Base-by-base conservation (phyloP, 1,284 basidiomycete genomes). In the Wallemia mellicola region DNA sequence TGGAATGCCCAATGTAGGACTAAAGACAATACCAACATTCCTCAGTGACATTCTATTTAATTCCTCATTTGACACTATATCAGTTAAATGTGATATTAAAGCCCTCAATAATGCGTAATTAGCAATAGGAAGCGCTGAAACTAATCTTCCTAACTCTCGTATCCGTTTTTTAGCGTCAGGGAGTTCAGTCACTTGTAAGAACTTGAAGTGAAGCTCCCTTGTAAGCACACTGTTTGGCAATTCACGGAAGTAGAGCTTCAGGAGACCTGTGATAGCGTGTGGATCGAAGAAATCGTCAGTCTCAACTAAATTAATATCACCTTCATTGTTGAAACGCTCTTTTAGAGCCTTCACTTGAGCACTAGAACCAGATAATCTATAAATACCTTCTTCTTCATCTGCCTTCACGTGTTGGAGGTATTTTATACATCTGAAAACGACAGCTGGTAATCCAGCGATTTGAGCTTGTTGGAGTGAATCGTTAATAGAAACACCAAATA, bases 21-120 rank as follows among this genome's bases (percentile, higher is more conserved):
- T 88, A 71, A 94, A 95, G 27, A 98, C 92, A 63, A 99, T 98
- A 24, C 91, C 89, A 27, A 98, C 87, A 68, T 99, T 99, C 30
- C 91, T 80, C 78, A 98, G 82, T 55, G 85, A 94, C 94, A 99
- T 99, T 76, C 94, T 98, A 79, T 96, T 96, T 61, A 83, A 74
- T 55, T 78, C 69, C 19, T 86, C 79, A 68, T 94, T 88, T 69
- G 88, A 82, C 57, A 95, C 88, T 65, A 99, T 86, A 60, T 91
- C 77, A 66, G 95, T 94, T 60, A 99, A 75, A 70, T 98, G 91
- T n/a, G 88, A 85, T 14, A 86, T 89, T 59, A 96, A 75, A 5
- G 88, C 87, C 24, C 92, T 82, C 59, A 98, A 77, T 27, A 98
- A 75, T 61, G 83, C 86, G 70, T 96, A 99, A 71, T 98, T 96